Conservation (phyloP, 2,329 filamentous ascomycete genomes). For the Chaetomium strumarium region DNA sequence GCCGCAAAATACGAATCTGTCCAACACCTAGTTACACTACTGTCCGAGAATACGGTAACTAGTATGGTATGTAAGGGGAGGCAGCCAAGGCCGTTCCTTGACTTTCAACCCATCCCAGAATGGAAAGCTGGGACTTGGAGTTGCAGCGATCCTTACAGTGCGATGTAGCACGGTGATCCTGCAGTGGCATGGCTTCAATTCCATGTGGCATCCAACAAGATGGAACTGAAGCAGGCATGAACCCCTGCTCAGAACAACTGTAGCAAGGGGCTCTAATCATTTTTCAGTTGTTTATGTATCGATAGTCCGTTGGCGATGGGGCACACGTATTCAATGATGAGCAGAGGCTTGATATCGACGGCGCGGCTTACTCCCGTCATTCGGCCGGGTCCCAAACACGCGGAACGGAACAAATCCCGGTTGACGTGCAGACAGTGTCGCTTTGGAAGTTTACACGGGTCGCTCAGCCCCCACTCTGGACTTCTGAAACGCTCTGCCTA, state of each 20-base stretch:
- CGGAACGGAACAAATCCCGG: background rate
- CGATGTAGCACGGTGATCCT: slow-evolving; percentile 2
- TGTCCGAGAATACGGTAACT: no score
- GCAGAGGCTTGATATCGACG: no score
- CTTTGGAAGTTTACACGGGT: background rate
- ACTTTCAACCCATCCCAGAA: slow-evolving; percentile 14
- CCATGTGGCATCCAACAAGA: background rate
- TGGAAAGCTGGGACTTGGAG: slow-evolving; percentile 14
- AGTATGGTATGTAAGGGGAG: no score
- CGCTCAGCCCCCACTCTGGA: background rate
- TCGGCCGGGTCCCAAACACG: no score
- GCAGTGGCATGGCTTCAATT: background rate
- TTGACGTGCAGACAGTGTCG: background rate
- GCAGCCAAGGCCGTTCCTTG: no score
- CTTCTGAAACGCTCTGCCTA: slow-evolving; percentile 8
- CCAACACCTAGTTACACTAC: no score
- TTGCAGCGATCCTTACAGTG: slow-evolving; percentile 1
- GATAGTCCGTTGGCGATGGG: no score
- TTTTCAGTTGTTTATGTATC: no score
- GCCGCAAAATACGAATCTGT: slow-evolving; percentile 9
- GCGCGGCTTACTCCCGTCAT: no score
- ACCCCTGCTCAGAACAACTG: no score
- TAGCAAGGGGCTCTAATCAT: background rate
- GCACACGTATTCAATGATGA: no score
- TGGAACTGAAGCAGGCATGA: background rate